phyloP scores from a whole-genome alignment of 2,329 filamentous ascomycete species.

The Plenodomus tracheiphilus region DNA sequence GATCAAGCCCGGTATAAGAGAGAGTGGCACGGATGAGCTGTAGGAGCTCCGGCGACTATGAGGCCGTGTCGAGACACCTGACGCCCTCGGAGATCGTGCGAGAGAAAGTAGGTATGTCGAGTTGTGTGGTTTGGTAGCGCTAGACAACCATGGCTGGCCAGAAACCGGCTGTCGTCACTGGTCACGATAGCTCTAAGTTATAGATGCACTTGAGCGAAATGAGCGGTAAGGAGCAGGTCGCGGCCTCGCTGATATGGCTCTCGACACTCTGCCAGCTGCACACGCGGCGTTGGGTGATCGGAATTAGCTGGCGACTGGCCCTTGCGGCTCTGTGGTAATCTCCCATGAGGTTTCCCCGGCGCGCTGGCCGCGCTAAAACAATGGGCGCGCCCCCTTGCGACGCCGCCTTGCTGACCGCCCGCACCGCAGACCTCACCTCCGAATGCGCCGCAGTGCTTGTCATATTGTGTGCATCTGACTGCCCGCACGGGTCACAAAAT shows the following conservation, averaged over 20 bases:
- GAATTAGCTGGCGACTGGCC: constrained; percentile 7
- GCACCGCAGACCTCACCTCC: background rate
- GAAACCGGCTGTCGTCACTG: constrained; percentile 9
- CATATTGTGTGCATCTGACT: no score
- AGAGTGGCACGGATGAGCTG: background rate
- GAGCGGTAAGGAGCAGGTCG: no score
- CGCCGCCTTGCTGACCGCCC: constrained; percentile 24
- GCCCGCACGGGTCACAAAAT: no score
- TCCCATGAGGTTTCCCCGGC: constrained; percentile 14
- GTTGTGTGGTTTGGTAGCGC: constrained; percentile 10
- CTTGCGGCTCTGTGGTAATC: constrained; percentile 16
- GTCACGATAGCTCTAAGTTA: constrained; percentile 2
- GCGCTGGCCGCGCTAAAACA: constrained; percentile 14
- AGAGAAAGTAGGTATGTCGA: constrained; percentile 7
- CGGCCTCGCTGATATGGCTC: no score
- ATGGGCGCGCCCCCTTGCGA: constrained; percentile 7
- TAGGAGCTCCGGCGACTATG: background rate
- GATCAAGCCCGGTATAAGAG: constrained; percentile 16
- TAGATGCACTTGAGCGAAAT: background rate
- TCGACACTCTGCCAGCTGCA: background rate
- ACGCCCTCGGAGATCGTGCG: background rate
- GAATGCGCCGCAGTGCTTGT: no score
- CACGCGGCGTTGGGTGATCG: constrained; percentile 5
- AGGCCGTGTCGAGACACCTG: no score
- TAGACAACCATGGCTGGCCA: constrained; percentile 18